Evolutionary conservation across 495 filamentous ascomycete species (phyloP), one percentile per base, ranked within the genome.

Genomic region (Hyaloscypha variabilis): DNA sequence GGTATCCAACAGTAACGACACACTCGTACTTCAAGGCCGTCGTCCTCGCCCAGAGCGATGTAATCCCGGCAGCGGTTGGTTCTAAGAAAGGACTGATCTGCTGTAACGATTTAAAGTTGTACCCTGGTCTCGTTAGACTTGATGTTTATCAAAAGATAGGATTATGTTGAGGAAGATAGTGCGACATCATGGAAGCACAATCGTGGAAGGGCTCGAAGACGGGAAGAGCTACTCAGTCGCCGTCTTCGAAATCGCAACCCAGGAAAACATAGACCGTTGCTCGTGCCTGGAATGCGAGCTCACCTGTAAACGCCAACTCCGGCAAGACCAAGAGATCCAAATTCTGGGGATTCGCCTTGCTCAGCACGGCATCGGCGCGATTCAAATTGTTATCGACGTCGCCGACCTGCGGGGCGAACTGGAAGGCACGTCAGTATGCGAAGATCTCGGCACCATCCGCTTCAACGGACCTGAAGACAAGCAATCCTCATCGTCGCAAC

Each of bases 281-380:
- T 46, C 39, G 17, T 17, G 6, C 39, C 11, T 17, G 11, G 17
- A 46, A 19, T 46, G 4, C 39, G 39, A 11, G 78, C 84, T 68
- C 81, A 92, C 92, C 93, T 58, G 92, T 86, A 72, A 98, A 91
- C 19, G 94, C 92, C 77, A 97, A 75, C 77, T 98, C 94, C 13
- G 93, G 92, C 60, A 98, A 78, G 14, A 97, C 86, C 19, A 97
- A 81, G 51, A 97, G 75, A 69, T 91, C 88, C 30, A 91, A 67
- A 39, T 84, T 75, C 54, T 77, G 68, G 1, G 84, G 77, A 59
- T 82, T 75, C 13, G 83, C 82, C 53, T 76, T 79, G 25, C 82
- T 79, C 13, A 98, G 78, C 60, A 96, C 76, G 11, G 85, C 83
- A 75, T 95, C 87, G 59, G 92, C 93, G 39, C 83, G 82, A 62